Percentiles rank a stretch among this genome's conserved stretches.
These are phyloP conservation scores for Silybum marianum DNA, from an alignment of 129 eudicot genomes.

Conservation along the genomic window DNA sequence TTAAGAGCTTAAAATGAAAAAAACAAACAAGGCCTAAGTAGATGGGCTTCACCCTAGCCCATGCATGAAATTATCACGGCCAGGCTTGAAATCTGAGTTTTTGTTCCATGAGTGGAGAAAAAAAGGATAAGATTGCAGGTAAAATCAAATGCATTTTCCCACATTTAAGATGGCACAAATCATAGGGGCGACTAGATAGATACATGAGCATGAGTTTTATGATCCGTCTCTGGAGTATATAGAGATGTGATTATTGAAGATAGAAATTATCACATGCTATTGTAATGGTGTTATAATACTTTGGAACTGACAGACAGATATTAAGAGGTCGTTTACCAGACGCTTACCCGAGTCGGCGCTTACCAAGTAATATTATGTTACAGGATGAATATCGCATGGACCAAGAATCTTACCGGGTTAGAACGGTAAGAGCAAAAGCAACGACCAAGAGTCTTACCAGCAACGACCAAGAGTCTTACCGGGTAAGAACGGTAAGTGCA, in stretches of 20 bases:
- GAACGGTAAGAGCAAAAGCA: too few relatives aligned
- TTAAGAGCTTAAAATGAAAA: too few relatives aligned
- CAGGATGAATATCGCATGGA: too few relatives aligned
- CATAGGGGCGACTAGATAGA: background rate
- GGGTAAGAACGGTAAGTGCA: too few relatives aligned
- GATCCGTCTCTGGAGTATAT: background rate
- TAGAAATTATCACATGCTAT: background rate
- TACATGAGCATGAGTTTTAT: background rate
- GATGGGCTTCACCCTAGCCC: background rate
- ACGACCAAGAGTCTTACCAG: too few relatives aligned
- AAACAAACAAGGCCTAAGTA: too few relatives aligned
- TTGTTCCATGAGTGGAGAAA: background rate
- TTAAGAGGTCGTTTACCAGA: too few relatives aligned
- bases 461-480: too few relatives aligned
- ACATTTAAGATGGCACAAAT: background rate
- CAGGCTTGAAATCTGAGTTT: background rate
- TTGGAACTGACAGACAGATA: background rate
- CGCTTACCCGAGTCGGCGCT: too few relatives aligned
- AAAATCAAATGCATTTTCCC: background rate
- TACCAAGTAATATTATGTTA: too few relatives aligned
- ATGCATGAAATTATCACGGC: background rate
- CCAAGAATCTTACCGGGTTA: too few relatives aligned
- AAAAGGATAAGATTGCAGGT: background rate
- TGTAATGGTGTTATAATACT: background rate
- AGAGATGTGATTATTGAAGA: background rate